Evolutionary conservation across 257 asterid species (phyloP).

Genomic region (Salvia rosmarinus): DNA sequence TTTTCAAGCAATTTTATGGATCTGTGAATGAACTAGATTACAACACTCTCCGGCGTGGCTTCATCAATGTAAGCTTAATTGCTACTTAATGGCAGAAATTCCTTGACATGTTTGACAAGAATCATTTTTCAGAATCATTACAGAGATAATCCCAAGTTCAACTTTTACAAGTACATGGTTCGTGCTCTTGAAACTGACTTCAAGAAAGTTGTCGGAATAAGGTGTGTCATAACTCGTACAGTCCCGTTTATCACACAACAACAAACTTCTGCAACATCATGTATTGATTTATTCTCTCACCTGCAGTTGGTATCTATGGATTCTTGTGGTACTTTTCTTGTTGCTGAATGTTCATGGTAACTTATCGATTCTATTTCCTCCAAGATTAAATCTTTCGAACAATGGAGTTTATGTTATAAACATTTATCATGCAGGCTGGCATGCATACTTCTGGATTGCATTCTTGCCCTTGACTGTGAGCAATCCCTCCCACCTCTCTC

Average conservation of each 20-base stretch:
- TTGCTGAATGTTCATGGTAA: conserved; percentile 65
- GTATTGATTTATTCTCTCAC: too few species aligned
- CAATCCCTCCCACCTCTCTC: neutral
- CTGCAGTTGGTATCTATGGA: conserved; percentile 78
- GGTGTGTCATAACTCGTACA: conserved; percentile 31
- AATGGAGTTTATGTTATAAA: neutral
- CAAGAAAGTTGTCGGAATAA: conserved; percentile 57
- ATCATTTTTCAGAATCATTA: conserved; percentile 39
- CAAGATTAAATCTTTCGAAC: neutral
- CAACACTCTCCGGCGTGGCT: conserved; percentile 46
- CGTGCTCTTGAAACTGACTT: conserved; percentile 57
- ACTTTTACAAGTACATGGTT: conserved; percentile 54
- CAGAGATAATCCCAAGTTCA: conserved; percentile 49
- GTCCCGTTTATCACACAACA: neutral
- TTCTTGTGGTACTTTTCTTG: conserved; percentile 63
- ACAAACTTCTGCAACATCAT: too few species aligned
- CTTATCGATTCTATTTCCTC: neutral
- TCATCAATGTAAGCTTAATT: conserved; percentile 33
- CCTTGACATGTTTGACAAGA: too few species aligned
- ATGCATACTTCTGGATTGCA: conserved; percentile 69
- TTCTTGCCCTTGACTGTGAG: conserved; percentile 66
- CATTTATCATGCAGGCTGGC: conserved; percentile 56
- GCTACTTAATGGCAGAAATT: too few species aligned
- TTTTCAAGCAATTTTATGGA: conserved; percentile 48
- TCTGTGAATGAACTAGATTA: conserved; percentile 47